These are phyloP conservation scores for Physcomitrium patens DNA, from an alignment of 225 moss, liverwort and hornwort species.

Conservation along the genomic window DNA sequence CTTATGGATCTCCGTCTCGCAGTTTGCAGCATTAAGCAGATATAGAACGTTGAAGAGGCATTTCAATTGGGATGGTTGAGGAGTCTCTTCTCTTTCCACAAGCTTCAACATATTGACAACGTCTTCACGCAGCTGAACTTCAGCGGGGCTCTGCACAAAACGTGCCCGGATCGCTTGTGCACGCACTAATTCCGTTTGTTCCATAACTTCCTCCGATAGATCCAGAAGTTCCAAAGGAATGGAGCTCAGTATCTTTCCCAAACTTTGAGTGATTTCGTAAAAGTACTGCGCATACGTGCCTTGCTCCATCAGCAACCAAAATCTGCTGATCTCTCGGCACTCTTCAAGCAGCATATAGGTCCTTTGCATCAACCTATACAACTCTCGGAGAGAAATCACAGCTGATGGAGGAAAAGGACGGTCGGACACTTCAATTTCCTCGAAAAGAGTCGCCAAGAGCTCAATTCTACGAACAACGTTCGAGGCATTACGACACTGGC, in stretches of 20 bases:
- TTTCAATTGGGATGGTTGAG: slow-evolving; percentile 25
- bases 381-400: slow-evolving; percentile 48
- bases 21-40: slow-evolving; percentile 43
- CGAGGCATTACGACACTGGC: slow-evolving; percentile 56
- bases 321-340: slow-evolving; percentile 54
- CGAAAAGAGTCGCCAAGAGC: slow-evolving; percentile 58
- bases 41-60: slow-evolving; percentile 44
- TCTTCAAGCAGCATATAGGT: slow-evolving; percentile 53
- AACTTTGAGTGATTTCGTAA: slow-evolving; percentile 48
- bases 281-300: slow-evolving; percentile 49
- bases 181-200: slow-evolving; percentile 59
- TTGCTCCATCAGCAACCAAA: slow-evolving; percentile 63
- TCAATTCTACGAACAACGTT: slow-evolving; percentile 58
- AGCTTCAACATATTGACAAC: slow-evolving; percentile 41
- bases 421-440: slow-evolving; percentile 53
- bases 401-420: slow-evolving; percentile 53
- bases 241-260: slow-evolving; percentile 43
- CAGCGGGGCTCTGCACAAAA: slow-evolving; percentile 32
- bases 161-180: slow-evolving; percentile 53
- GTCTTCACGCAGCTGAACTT: slow-evolving; percentile 48
- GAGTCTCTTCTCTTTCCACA: slow-evolving; percentile 46
- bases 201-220: slow-evolving; percentile 56
- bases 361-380: slow-evolving; percentile 60
- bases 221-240: slow-evolving; percentile 67
- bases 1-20: slow-evolving; percentile 57